A percentile compares a stretch with the other conserved stretches of the same genome.
Conservation (phyloP, 208 protist species). For the Wallacemonas collosoma region DNA sequence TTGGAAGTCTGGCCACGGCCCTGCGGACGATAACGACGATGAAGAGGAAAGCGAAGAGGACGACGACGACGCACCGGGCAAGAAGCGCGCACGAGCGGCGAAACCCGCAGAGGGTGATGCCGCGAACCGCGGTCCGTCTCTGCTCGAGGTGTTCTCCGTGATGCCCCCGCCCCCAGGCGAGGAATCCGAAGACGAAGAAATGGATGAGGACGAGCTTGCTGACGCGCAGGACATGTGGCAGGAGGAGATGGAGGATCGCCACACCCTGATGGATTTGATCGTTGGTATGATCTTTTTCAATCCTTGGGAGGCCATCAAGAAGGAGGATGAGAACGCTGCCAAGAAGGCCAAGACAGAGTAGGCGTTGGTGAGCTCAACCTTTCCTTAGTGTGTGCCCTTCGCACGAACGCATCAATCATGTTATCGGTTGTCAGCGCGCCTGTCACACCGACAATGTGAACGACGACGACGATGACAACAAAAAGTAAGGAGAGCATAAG, state of each 20-base stretch:
- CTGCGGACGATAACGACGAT: constrained; percentile 26
- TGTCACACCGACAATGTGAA: too few species aligned
- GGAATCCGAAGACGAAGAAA: constrained; percentile 57
- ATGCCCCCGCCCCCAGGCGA: constrained; percentile 74
- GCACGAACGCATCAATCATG: too few species aligned
- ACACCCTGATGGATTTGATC: constrained; percentile 48
- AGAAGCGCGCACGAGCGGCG: constrained; percentile 29
- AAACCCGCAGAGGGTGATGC: constrained; percentile 3
- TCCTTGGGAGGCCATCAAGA: constrained; percentile 25
- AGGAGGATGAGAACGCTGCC: constrained; percentile 14
- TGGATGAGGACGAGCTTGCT: constrained; percentile 42
- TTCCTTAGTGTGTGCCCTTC: background rate
- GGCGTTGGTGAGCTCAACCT: background rate
- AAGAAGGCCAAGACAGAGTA: constrained; percentile 47
- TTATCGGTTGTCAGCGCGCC: too few species aligned
- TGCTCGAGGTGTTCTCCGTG: constrained; percentile 76
- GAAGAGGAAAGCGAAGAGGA: constrained; percentile 30
- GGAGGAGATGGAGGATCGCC: constrained; percentile 73
- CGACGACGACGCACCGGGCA: constrained; percentile 24
- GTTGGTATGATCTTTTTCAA: constrained; percentile 32
- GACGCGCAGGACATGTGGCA: constrained; percentile 72
- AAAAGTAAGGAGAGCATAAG: too few species aligned
- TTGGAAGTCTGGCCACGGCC: constrained; percentile 74
- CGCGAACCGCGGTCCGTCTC: constrained; percentile 50
- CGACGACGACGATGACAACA: too few species aligned